phyloP scores from a whole-genome alignment of 2,329 filamentous ascomycete genomes.

The Pseudocercospora macadamiae region DNA sequence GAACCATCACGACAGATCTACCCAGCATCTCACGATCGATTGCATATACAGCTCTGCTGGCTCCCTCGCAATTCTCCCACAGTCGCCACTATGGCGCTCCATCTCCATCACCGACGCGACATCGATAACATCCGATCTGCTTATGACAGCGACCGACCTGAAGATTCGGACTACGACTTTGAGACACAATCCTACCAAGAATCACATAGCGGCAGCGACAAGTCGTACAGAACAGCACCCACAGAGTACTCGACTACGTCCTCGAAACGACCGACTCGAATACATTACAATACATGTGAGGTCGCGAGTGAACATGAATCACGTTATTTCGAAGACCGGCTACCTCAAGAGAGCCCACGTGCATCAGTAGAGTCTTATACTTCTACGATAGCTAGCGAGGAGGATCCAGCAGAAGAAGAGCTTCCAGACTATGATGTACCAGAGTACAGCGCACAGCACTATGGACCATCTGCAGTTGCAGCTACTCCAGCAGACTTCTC shows the following conservation, averaged over 20 bases:
- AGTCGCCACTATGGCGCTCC: slow-evolving; percentile 29
- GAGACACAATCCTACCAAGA: slow-evolving; percentile 23
- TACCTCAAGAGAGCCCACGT: slow-evolving; percentile 46
- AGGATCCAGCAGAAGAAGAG: slow-evolving; percentile 53
- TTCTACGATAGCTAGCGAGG: slow-evolving; percentile 68
- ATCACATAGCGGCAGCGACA: slow-evolving; percentile 26
- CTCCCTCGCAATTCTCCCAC: slow-evolving; percentile 3
- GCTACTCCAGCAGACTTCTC: slow-evolving; percentile 83
- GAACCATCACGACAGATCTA: slow-evolving; percentile 7
- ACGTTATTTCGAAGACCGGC: slow-evolving; percentile 30
- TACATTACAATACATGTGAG: slow-evolving; percentile 33
- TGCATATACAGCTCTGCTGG: slow-evolving; percentile 13
- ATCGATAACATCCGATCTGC: slow-evolving; percentile 35
- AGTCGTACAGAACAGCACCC: slow-evolving; percentile 34
- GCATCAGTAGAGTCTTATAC: slow-evolving; percentile 78
- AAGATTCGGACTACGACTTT: slow-evolving; percentile 30
- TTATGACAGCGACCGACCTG: slow-evolving; percentile 30
- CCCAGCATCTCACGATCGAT: slow-evolving; percentile 15
- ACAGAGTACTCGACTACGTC: slow-evolving; percentile 31
- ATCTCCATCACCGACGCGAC: slow-evolving; percentile 37
- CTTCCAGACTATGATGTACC: slow-evolving; percentile 58
- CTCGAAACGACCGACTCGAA: slow-evolving; percentile 29
- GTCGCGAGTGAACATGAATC: slow-evolving; percentile 25
- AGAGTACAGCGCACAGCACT: slow-evolving; percentile 63
- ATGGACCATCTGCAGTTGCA: slow-evolving; percentile 57